Conservation (phyloP, 345 rosid genomes). For the Hypericum androsaemum region DNA sequence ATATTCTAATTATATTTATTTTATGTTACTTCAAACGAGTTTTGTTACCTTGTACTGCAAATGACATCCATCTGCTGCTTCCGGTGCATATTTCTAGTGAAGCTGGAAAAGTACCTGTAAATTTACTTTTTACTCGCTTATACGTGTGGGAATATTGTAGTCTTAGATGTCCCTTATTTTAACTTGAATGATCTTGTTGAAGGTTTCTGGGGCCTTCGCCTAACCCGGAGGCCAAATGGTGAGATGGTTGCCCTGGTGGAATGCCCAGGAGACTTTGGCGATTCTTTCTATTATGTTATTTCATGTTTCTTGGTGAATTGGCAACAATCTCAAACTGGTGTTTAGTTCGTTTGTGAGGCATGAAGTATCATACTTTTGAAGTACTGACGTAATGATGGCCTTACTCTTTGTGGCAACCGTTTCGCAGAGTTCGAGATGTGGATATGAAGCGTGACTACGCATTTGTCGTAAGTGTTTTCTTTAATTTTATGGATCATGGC, state of each 20-base stretch:
- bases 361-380: slow-evolving; percentile 65
- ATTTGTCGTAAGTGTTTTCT: slow-evolving; percentile 70
- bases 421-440: slow-evolving; percentile 98
- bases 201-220: slow-evolving; percentile 86
- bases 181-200: slow-evolving; percentile 93
- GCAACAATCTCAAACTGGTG: slow-evolving; percentile 85
- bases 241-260: slow-evolving; percentile 64
- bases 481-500: background rate
- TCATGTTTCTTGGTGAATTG: slow-evolving; percentile 66
- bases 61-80: too few relatives aligned
- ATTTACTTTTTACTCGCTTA: background rate
- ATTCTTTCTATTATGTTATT: slow-evolving; percentile 63
- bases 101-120: too few relatives aligned
- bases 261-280: slow-evolving; percentile 51
- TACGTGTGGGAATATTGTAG: slow-evolving; percentile 36
- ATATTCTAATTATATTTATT: too few relatives aligned
- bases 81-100: too few relatives aligned
- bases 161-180: slow-evolving; percentile 27
- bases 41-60: too few relatives aligned
- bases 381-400: slow-evolving; percentile 96
- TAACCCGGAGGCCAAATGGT: slow-evolving; percentile 91
- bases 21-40: too few relatives aligned
- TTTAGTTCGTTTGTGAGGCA: slow-evolving; percentile 77
- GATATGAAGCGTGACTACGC: slow-evolving; percentile 99
- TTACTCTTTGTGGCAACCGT: slow-evolving; percentile 93